These are phyloP conservation scores for Hypoxylon trugodes DNA, from an alignment of 495 filamentous ascomycete genomes.

Conservation along the genomic window DNA sequence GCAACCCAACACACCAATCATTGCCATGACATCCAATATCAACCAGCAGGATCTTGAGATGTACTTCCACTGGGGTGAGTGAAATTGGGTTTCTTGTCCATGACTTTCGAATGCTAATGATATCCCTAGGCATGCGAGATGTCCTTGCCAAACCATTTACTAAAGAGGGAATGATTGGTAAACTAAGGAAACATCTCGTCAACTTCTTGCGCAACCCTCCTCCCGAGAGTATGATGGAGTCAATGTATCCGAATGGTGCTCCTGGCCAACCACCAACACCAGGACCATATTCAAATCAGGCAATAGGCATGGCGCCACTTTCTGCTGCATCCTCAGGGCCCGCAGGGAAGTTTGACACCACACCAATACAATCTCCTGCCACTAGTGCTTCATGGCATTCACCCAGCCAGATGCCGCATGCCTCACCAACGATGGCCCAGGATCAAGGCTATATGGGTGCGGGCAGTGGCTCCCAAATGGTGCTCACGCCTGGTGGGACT, in stretches of 20 bases:
- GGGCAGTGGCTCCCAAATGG: slow-evolving; percentile 51
- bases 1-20: slow-evolving; percentile 82
- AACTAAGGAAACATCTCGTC: slow-evolving; percentile 87
- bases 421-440: slow-evolving; percentile 62
- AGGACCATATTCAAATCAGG: slow-evolving; percentile 62
- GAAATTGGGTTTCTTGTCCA: not conserved
- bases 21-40: slow-evolving; percentile 99
- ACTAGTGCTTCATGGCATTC: slow-evolving; percentile 79
- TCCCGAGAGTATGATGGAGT: slow-evolving; percentile 44
- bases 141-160: slow-evolving; percentile 98
- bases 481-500: slow-evolving; percentile 54
- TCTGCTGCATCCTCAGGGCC: slow-evolving; percentile 57
- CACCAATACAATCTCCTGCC: slow-evolving; percentile 78
- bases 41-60: slow-evolving; percentile 95
- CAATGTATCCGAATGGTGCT: slow-evolving; percentile 41
- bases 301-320: slow-evolving; percentile 63
- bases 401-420: slow-evolving; percentile 70
- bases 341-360: slow-evolving; percentile 77
- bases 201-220: slow-evolving; percentile 69
- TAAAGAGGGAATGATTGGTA: slow-evolving; percentile 88
- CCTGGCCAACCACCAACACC: slow-evolving; percentile 41
- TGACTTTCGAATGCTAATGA: slow-evolving; percentile 28
- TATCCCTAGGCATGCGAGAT: slow-evolving; percentile 89
- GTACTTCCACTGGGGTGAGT: slow-evolving; percentile 95
- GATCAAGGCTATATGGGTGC: slow-evolving; percentile 52